Evolutionary conservation across 352 stramenopile genomes (phyloP).

Genomic region (Phytophthora ramorum): DNA sequence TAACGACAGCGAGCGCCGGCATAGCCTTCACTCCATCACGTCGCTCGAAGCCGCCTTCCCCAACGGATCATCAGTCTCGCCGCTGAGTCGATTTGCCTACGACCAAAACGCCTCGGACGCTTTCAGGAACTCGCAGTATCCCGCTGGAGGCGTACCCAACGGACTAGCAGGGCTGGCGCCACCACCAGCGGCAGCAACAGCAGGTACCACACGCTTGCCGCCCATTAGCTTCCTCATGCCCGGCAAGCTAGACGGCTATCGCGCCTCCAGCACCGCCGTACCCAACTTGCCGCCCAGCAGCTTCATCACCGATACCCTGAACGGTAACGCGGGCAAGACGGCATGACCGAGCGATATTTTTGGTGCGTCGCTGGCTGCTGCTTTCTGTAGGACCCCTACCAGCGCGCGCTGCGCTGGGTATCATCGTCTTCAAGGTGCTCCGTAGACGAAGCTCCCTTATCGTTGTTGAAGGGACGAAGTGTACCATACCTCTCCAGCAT

Average conservation of each 20-base stretch:
- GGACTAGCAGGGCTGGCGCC: constrained; percentile 19
- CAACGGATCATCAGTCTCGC: constrained; percentile 32
- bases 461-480: constrained; percentile 33
- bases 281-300: constrained; percentile 51
- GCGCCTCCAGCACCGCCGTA: constrained; percentile 46
- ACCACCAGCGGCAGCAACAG: constrained; percentile 17
- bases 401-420: constrained; percentile 12
- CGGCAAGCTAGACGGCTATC: constrained; percentile 71
- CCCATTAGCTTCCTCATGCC: constrained; percentile 83
- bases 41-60: constrained; percentile 51
- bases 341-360: constrained; percentile 48
- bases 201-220: constrained; percentile 52
- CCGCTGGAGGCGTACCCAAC: constrained; percentile 16
- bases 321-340: constrained; percentile 57
- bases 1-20: constrained; percentile 35
- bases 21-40: constrained; percentile 53
- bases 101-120: constrained; percentile 46
- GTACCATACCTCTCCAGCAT: constrained; percentile 40
- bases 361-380: constrained; percentile 16
- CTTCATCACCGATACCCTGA: constrained; percentile 58
- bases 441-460: constrained; percentile 29
- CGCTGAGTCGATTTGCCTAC: constrained; percentile 38
- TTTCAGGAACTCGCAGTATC: constrained; percentile 42
- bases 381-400: constrained; percentile 12
- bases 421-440: constrained; percentile 33